Base-by-base conservation (phyloP, 164 flowering plant genomes). In the Vitis rotundifolia region DNA sequence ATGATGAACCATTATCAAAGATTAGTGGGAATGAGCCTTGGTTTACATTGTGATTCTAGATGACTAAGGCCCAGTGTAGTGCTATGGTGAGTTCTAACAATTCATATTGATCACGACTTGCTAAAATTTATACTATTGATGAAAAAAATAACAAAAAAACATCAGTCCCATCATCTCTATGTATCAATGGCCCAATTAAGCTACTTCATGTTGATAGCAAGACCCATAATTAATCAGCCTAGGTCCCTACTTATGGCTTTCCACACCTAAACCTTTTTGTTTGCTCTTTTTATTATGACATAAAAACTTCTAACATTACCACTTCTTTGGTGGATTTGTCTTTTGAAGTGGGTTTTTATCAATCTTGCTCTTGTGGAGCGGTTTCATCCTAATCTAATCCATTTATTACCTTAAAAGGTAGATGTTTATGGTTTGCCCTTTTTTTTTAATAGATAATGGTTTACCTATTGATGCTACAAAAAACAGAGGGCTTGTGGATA, bases 401-500 rank as follows among this genome's bases (percentile, higher is more conserved):
- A 11, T 51, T 9, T 66, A 49, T 68, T 66, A 68, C n/a, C n/a
- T n/a, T n/a, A n/a, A 85, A n/a, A 90, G 94, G 95, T 92, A 56
- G 82, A 92, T n/a, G 95, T 92, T 57, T 86, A 88, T 78, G 95
- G 92, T 66, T 75, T 88, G 49, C 92, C 91, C 26, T 22, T 22
- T 22, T 22, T 19, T 22, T 22, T 22, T 22, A n/a, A 22, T 22
- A 1, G 26, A 22, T 22, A 22, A 22, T 22, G 26, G 26, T 22
- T 22, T 22, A 22, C 26, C 26, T 9, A 77, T 84, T 48, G 92
- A 87, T 28, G 92, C 92, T 61, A 88, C 91, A 0, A 84, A 88
- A 74, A 90, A 88, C 68, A 91, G 95, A 9, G 95, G 95, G 3
- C 91, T 91, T 1, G 95, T 90, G n/a, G 94, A 90, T 68, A 90